phyloP scores from a whole-genome alignment of 1,284 basidiomycete species.

The Mrakiaceae sp. region DNA sequence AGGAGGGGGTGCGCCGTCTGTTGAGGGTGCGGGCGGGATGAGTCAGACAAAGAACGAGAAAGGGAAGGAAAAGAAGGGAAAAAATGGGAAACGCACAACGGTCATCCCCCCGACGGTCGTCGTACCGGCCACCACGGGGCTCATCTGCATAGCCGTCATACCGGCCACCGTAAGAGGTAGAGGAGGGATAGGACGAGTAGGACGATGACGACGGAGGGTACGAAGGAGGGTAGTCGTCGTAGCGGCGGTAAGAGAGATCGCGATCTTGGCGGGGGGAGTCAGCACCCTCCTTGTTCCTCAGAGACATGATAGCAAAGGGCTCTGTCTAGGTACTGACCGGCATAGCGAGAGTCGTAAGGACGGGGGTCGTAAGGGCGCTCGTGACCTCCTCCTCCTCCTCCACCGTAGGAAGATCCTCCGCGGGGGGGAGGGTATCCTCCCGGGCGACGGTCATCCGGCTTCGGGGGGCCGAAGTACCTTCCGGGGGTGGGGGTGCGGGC shows the following conservation, averaged over 20 bases:
- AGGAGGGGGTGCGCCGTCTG: constrained; percentile 18
- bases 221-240: too few relatives aligned
- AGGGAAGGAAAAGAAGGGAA: constrained; percentile 21
- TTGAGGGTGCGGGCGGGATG: constrained; percentile 1
- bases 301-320: too few relatives aligned
- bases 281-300: not conserved
- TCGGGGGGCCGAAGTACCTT: constrained; percentile 78
- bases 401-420: constrained; percentile 13
- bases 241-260: not conserved
- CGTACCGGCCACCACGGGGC: constrained; percentile 37
- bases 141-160: constrained; percentile 44
- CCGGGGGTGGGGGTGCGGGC: constrained; percentile 93
- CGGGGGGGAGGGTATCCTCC: constrained; percentile 24
- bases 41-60: constrained; percentile 6
- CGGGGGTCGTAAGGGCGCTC: constrained; percentile 68
- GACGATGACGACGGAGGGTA: not conserved
- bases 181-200: not conserved
- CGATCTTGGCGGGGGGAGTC: constrained; percentile 1
- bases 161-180: constrained; percentile 18
- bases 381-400: constrained; percentile 34
- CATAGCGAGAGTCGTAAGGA: constrained; percentile 66
- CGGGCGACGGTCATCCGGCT: constrained; percentile 49
- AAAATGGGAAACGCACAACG: constrained; percentile 32
- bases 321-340: constrained; percentile 19
- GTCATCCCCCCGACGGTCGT: constrained; percentile 32